Evolutionary conservation across 2,329 filamentous ascomycete genomes (phyloP).

Genomic region (Canariomyces notabilis): DNA sequence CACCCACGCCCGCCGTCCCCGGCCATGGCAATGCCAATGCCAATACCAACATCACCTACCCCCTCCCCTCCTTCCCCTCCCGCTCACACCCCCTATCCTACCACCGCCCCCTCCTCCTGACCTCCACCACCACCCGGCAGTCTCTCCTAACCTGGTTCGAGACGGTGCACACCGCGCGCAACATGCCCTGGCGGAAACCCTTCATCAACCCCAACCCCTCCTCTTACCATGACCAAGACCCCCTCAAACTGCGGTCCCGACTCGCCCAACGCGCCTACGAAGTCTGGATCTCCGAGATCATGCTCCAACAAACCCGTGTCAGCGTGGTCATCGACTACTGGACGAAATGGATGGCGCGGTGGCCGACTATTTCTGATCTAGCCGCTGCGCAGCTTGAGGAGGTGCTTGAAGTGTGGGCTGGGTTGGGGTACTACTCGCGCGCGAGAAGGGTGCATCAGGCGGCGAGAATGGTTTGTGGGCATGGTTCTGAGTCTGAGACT

Average conservation of each 20-base stretch:
- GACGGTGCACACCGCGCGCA: conserved; percentile 39
- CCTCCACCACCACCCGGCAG: conserved; percentile 29
- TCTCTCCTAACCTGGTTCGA: conserved; percentile 50
- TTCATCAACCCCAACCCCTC: conserved; percentile 41
- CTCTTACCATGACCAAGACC: too few species aligned
- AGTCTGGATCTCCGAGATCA: conserved; percentile 63
- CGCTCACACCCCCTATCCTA: conserved; percentile 38
- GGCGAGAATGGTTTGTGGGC: conserved; percentile 44
- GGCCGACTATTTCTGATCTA: conserved; percentile 54
- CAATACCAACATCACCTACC: neutral
- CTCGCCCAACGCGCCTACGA: conserved; percentile 56
- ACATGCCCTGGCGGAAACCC: conserved; percentile 55
- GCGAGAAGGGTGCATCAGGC: conserved; percentile 56
- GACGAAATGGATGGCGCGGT: conserved; percentile 56
- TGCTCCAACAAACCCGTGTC: conserved; percentile 63
- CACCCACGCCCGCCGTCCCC: too few species aligned
- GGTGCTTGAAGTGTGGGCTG: conserved; percentile 55
- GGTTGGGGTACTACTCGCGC: conserved; percentile 61
- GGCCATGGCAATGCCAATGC: too few species aligned
- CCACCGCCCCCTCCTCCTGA: conserved; percentile 46
- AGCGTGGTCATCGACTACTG: conserved; percentile 59
- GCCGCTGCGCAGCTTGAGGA: conserved; percentile 50
- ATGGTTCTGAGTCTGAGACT: too few species aligned
- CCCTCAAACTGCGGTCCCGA: conserved; percentile 19
- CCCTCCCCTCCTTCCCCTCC: neutral